Evolutionary conservation across 768 basidiomycete genomes (phyloP).

Genomic region (Trametopsis cervina): DNA sequence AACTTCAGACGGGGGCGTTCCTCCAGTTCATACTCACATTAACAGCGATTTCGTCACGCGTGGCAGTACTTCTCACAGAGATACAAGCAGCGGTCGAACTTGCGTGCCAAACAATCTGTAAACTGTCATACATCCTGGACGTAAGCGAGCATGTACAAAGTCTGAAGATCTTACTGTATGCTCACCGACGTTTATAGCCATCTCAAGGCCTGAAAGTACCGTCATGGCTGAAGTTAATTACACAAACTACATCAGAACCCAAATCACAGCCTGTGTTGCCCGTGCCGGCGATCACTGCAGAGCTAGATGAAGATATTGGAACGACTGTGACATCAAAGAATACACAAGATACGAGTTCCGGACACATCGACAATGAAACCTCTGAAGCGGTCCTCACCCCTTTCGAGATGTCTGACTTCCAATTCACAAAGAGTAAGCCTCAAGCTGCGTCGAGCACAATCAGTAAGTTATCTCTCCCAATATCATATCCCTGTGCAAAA

Average conservation of each 20-base stretch:
- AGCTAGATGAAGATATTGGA: slow-evolving; percentile 16
- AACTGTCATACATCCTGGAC: slow-evolving; percentile 24
- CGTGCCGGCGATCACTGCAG: no score
- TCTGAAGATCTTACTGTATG: background rate
- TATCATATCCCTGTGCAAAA: background rate
- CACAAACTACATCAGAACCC: background rate
- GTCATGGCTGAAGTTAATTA: background rate
- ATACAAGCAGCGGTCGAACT: slow-evolving; percentile 33
- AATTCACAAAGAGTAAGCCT: background rate
- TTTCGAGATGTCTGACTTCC: background rate
- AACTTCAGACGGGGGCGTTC: slow-evolving; percentile 71
- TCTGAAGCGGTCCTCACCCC: background rate
- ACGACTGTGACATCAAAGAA: background rate
- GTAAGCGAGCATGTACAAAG: slow-evolving; percentile 21
- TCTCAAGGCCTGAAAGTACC: background rate
- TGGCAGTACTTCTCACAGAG: slow-evolving; percentile 40
- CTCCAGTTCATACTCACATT: slow-evolving; percentile 59
- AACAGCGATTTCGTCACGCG: slow-evolving; percentile 52
- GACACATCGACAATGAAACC: background rate
- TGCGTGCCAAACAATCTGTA: slow-evolving; percentile 20
- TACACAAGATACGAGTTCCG: background rate
- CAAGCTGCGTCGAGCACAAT: background rate
- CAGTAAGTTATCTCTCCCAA: background rate
- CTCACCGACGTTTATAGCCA: background rate
- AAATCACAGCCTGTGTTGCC: background rate